Percentiles rank a stretch among this genome's conserved stretches.
phyloP scores from a whole-genome alignment of 192 early-diverging fungal genomes.

The Mortierella hygrophila region DNA sequence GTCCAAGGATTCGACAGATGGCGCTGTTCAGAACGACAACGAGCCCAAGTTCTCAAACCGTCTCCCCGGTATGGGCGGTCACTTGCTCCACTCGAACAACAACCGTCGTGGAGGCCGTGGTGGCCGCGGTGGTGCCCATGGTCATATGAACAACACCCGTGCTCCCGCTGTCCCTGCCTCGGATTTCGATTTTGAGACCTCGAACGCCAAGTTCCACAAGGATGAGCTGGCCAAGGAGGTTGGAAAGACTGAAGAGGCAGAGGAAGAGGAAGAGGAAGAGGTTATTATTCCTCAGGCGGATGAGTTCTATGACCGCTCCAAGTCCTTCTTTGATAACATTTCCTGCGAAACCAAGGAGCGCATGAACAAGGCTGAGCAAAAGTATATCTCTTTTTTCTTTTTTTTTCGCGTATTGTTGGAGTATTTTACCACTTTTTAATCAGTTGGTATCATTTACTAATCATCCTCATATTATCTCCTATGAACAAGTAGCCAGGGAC shows the following conservation, averaged over 20 bases:
- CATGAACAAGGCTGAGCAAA: conserved; percentile 67
- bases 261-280: conserved; percentile 64
- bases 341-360: conserved; percentile 96
- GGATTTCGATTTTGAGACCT: conserved; percentile 96
- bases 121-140: conserved; percentile 56
- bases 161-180: conserved; percentile 67
- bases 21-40: conserved; percentile 45
- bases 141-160: conserved; percentile 53
- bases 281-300: conserved; percentile 65
- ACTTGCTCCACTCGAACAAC: conserved; percentile 63
- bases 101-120: conserved; percentile 60
- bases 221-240: conserved; percentile 85
- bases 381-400: conserved; percentile 54
- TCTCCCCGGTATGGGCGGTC: conserved; percentile 66
- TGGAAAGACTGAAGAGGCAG: conserved; percentile 61
- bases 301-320: conserved; percentile 81
- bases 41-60: conserved; percentile 46
- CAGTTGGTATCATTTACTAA: neutral
- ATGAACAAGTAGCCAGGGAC: conserved; percentile 30
- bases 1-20: conserved; percentile 33
- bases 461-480: conserved; percentile 19
- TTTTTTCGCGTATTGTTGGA: neutral
- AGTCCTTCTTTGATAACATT: conserved; percentile 98
- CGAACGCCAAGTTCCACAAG: conserved; percentile 97
- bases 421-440: neutral